Evolutionary conservation across 768 basidiomycete genomes (phyloP).

Genomic region (Cubamyces lactineus): DNA sequence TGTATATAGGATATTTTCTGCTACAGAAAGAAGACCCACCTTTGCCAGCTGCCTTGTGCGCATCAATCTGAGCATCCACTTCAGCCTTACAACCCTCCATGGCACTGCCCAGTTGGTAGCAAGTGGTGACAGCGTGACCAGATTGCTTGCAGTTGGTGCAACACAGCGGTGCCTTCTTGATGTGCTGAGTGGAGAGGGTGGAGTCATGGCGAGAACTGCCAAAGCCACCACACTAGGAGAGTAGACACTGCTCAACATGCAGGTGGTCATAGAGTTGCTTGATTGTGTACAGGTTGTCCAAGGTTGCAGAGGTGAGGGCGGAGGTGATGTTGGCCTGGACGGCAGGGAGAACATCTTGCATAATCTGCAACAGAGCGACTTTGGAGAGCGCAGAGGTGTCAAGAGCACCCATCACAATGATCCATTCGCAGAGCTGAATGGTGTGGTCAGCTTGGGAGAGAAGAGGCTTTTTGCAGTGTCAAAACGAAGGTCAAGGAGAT

Average conservation of each 20-base stretch:
- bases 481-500: background rate
- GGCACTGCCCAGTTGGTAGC: constrained; percentile 6
- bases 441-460: background rate
- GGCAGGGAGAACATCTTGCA: background rate
- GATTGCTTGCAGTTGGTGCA: background rate
- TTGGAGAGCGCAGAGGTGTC: background rate
- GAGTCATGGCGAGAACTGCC: background rate
- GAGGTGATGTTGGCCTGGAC: background rate
- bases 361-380: background rate
- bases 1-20: no score
- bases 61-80: background rate
- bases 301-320: background rate
- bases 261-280: background rate
- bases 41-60: background rate
- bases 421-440: background rate
- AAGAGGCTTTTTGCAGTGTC: background rate
- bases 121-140: background rate
- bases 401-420: background rate
- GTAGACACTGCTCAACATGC: background rate
- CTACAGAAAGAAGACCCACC: background rate
- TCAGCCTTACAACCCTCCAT: background rate
- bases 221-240: background rate
- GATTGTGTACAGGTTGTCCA: background rate
- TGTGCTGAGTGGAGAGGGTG: background rate
- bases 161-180: background rate